Evolutionary conservation across 257 asterid species (phyloP).

Genomic region (Capsicum chinense): DNA sequence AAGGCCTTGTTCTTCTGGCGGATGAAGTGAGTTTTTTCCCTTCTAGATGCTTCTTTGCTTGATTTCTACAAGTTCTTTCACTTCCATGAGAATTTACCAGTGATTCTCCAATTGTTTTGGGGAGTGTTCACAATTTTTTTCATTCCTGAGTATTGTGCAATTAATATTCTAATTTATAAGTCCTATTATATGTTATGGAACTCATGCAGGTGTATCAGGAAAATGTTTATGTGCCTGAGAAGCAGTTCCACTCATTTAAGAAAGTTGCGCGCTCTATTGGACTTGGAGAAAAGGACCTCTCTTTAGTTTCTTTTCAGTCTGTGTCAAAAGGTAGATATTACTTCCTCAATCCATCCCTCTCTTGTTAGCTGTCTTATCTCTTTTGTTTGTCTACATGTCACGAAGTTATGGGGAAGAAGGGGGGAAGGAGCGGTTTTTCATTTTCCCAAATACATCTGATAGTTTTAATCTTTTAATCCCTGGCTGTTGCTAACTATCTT

Average conservation of each 20-base stretch:
- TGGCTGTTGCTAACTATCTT: not conserved
- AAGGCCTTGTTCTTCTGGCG: conserved; percentile 95
- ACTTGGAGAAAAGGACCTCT: conserved; percentile 79
- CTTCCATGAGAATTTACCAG: conserved; percentile 1
- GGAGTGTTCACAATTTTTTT: not conserved
- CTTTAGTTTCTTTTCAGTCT: conserved; percentile 90
- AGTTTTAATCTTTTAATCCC: not conserved
- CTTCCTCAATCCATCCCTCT: not conserved
- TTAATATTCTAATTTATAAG: not conserved
- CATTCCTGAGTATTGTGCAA: not conserved
- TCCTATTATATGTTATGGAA: conserved; percentile 2
- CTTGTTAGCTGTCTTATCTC: not conserved
- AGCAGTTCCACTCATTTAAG: conserved; percentile 91
- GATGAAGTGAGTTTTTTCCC: conserved; percentile 72
- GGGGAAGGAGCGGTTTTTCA: not conserved
- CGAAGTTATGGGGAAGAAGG: not conserved
- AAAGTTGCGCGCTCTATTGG: conserved; percentile 80
- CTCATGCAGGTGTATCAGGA: conserved; percentile 87
- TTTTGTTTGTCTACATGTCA: not conserved
- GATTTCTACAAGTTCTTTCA: not conserved
- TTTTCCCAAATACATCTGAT: not conserved
- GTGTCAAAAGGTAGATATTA: conserved; percentile 76
- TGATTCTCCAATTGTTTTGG: conserved; percentile 1
- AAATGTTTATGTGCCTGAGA: conserved; percentile 87
- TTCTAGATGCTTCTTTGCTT: conserved; percentile 15